Evolutionary conservation across 257 asterid genomes (phyloP), one percentile per base, ranked within the genome.

Genomic region (Nicotiana otophora): DNA sequence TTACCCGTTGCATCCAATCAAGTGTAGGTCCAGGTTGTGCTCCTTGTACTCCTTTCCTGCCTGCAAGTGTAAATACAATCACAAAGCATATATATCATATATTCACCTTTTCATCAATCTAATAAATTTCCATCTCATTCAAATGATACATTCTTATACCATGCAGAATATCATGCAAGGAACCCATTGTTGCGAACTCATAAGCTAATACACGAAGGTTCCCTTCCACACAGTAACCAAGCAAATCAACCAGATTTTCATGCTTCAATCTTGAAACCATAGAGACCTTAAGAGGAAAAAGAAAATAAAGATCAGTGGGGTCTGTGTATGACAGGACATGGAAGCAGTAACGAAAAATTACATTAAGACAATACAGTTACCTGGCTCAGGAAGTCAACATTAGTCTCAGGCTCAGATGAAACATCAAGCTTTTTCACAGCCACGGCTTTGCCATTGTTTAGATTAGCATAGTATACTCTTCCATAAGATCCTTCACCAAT

Each of bases 21-120:
- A 94, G 98, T 19, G 90, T 92, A 64, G 98, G 98, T 70, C 98
- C 98, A 84, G 98, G 97, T 78, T 94, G 98, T 58, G 98, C 97
- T 80, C 97, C 97, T 82, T 93, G 97, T 57, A 94, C 97, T 77
- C 98, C 98, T 90, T 94, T 94, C 86, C 98, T 90, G 84, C 98
- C 98, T 94, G 92, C 63, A 70, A 84, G 75, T 36, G 33, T 75
- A 75, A 8, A 55, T 26, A 28, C 54, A 19, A 9, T 8, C 51
- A 42, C 66, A 54, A 16, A 46, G 26, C 48, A 66, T 66, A 30
- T 30, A 64, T 30, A 16, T 66, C 74, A 66, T 66, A 66, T 31
- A 31, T 31, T 31, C 20, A 66, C 48, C 26, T 16, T 55, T 55
- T 55, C n/a, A 55, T 55, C 19, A 55, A 55, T 55, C 61, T 55